Conservation (phyloP, 768 basidiomycete genomes). For the Pluteus cervinus region DNA sequence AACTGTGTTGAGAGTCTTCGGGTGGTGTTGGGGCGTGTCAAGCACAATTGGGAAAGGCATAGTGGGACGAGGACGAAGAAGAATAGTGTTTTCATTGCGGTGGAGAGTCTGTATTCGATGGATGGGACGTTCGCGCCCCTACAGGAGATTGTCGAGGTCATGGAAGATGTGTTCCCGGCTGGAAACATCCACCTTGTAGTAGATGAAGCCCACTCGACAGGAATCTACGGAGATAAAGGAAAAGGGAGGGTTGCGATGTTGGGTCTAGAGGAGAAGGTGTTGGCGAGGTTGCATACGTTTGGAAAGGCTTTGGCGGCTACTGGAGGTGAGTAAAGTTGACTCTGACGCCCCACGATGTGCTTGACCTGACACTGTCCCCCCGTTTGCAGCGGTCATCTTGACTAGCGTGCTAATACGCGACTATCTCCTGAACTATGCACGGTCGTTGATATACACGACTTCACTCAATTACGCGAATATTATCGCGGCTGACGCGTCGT, state of each 20-base stretch:
- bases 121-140: conserved; percentile 89
- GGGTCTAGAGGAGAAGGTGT: conserved; percentile 65
- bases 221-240: conserved; percentile 78
- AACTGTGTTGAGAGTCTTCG: conserved; percentile 57
- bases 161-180: conserved; percentile 56
- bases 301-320: conserved; percentile 85
- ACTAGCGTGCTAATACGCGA: conserved; percentile 66
- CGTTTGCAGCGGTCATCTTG: conserved; percentile 65
- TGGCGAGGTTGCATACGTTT: conserved; percentile 84
- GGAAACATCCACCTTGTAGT: conserved; percentile 73
- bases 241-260: conserved; percentile 66
- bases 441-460: conserved; percentile 90
- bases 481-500: conserved; percentile 68
- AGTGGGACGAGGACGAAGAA: conserved; percentile 31
- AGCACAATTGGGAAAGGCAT: conserved; percentile 25
- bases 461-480: conserved; percentile 73
- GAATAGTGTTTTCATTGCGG: conserved; percentile 65
- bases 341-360: not conserved
- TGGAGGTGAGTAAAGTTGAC: conserved; percentile 59
- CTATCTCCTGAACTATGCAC: conserved; percentile 89
- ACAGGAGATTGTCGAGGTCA: conserved; percentile 48
- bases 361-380: conserved; percentile 1
- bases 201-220: conserved; percentile 93
- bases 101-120: conserved; percentile 94
- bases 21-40: conserved; percentile 33